phyloP scores from a whole-genome alignment of 495 filamentous ascomycete genomes.

The Cercophora newfieldiana region DNA sequence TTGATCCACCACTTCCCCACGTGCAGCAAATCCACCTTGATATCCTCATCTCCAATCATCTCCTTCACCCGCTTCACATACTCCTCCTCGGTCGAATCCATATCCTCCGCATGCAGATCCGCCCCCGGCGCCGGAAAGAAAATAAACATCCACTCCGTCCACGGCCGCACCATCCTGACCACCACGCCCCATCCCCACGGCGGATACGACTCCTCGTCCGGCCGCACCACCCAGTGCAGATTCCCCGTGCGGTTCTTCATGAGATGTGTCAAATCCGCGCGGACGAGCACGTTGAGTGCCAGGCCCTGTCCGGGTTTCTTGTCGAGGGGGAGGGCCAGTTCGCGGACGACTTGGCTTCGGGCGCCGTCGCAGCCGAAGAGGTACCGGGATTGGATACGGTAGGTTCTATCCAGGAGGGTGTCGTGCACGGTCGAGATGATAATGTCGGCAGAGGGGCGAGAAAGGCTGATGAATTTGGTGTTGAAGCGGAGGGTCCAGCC shows the following conservation, averaged over 20 bases:
- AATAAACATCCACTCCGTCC: conserved; percentile 50
- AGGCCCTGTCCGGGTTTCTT: conserved; percentile 54
- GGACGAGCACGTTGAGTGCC: conserved; percentile 54
- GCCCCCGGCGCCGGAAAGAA: conserved; percentile 35
- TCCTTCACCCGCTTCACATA: conserved; percentile 44
- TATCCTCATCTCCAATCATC: conserved; percentile 53
- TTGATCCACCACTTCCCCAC: conserved; percentile 46
- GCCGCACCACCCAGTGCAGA: conserved; percentile 54
- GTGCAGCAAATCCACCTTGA: conserved; percentile 34
- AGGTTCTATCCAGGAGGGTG: conserved; percentile 39
- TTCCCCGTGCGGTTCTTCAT: conserved; percentile 52
- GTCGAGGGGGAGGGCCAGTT: conserved; percentile 49
- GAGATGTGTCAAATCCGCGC: conserved; percentile 52
- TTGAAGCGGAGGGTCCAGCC: conserved; percentile 49
- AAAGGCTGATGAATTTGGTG: conserved; percentile 39
- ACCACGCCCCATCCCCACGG: conserved; percentile 36
- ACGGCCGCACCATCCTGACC: conserved; percentile 46
- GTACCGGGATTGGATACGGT: conserved; percentile 53
- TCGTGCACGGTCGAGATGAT: conserved; percentile 46
- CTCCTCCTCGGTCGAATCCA: conserved; percentile 35
- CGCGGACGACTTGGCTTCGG: conserved; percentile 50
- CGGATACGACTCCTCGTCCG: conserved; percentile 34
- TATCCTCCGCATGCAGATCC: conserved; percentile 32
- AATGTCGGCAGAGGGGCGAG: conserved; percentile 27
- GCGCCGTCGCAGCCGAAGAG: conserved; percentile 62